These are phyloP conservation scores for Aspergillaceae sp. DNA, from an alignment of 2,329 filamentous ascomycete species.

Conservation along the genomic window DNA sequence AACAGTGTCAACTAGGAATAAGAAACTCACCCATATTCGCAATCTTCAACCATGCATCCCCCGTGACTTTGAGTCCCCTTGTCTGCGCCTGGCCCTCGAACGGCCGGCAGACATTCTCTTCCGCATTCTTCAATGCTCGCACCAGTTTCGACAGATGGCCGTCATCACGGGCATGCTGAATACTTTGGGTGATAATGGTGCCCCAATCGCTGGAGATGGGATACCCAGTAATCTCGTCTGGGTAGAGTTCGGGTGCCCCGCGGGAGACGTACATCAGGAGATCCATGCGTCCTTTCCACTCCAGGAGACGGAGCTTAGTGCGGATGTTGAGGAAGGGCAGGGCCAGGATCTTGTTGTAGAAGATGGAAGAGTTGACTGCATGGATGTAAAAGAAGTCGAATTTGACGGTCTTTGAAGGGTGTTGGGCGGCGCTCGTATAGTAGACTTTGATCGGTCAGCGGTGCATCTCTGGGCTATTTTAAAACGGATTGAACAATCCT, in stretches of 20 bases:
- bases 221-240: constrained; percentile 55
- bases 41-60: constrained; percentile 38
- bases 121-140: constrained; percentile 58
- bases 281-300: constrained; percentile 73
- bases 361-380: constrained; percentile 67
- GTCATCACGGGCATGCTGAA: constrained; percentile 53
- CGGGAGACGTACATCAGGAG: constrained; percentile 65
- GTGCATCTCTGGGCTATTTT: no score
- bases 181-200: constrained; percentile 38
- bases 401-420: constrained; percentile 56
- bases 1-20: neutral
- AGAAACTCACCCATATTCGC: constrained; percentile 35
- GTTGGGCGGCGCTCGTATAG: constrained; percentile 54
- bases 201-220: constrained; percentile 44
- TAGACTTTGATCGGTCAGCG: constrained; percentile 31
- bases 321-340: constrained; percentile 51
- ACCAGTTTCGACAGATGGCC: constrained; percentile 73
- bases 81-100: constrained; percentile 23
- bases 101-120: constrained; percentile 39
- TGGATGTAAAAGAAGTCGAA: constrained; percentile 83
- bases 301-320: constrained; percentile 61
- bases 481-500: constrained; percentile 8
- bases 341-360: constrained; percentile 58
- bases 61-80: constrained; percentile 28
- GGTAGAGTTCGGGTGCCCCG: constrained; percentile 51